Evolutionary conservation across 176 grass and related monocot genomes (phyloP), one percentile per base, ranked within the genome.

Genomic region (Aegilops sharonensis): DNA sequence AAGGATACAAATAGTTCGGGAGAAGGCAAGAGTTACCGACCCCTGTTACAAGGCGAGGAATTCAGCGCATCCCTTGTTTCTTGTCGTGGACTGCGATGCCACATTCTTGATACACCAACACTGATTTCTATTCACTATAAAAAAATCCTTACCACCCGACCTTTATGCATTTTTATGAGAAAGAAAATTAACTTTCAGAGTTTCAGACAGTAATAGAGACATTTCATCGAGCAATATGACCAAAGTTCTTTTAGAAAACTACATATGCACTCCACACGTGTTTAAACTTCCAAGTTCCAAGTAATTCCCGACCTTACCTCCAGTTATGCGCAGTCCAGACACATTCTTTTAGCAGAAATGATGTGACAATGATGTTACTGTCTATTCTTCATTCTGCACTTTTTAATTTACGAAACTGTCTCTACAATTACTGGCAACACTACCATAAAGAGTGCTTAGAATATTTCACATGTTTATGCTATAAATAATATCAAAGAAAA

Each of bases 401-500:
- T 77, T 78, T 78, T 24, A 42, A 17, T 48, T 10, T 36, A 14
- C 9, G 50, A 5, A 52, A 77, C 31, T n/a, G 13, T 21, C 5
- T 31, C 5, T 3, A 30, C 11, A 78, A 78, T 39, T 39, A 39
- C 37, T 39, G 37, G 60, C 10, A 70, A 11, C 47, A 59, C 9
- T 39, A n/a, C 32, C 47, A 42, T 42, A 78, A 68, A 23, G 40
- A 85, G 24, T 43, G n/a, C 17, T 86, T 78, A 52, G 48, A 79
- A 70, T 86, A 59, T 9, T n/a, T 68, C 63, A 48, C 2, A n/a
- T 43, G 12, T 84, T 75, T 14, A 39, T 61, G 69, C 8, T 42
- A 36, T 73, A 37, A 71, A 83, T 74, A 42, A 73, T 24, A 18
- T 61, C 12, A 73, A 42, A 79, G 57, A n/a, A 0, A 14, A 6